Evolutionary conservation across 129 eudicot species (phyloP), one percentile per base, ranked within the genome.

Genomic region (Lactuca sativa): DNA sequence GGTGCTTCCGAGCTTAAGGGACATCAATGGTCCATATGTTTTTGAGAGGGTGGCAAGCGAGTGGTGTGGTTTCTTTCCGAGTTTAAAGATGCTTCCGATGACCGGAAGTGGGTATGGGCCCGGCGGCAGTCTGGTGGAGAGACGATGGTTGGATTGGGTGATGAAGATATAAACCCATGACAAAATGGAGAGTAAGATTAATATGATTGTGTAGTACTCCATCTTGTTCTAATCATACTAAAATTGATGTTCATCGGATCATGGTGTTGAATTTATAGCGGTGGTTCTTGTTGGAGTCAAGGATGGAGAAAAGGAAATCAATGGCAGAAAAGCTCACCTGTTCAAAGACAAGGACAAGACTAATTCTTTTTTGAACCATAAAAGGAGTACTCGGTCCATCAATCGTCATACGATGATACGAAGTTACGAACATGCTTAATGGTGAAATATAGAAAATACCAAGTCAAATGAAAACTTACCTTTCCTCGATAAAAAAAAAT

Each of bases 1-100:
- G 15, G 59, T 68, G 66, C 55, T 66, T 2, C 92, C 92, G 1
- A 83, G 81, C 25, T 76, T 80, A 4, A 86, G 81, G 4, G 75
- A 54, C 84, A 86, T 86, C 1, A 86, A 2, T 1, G 88, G 86
- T 9, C 92, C 92, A 30, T 86, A 78, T 0, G 63, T 81, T 64
- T 60, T 66, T 32, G 89, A 71, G 8, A 86, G 84, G 59, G 83
- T 40, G 60, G 89, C 79, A 4, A 86, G 71, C 4, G 88, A 83
- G 54, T 67, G 88, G 71, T 86, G 86, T 18, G 88, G 88, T 44
- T 77, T 80, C 47, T 66, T 13, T 58, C 86, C 80, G 14, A 86
- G 84, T 41, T 73, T 63, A 31, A 72, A 71, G 74, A 82, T 74
- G 81, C 67, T 79, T 71, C 91, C 91, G 47, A 86, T 70, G 18